Conservation (phyloP, 768 basidiomycete genomes). For the Lactifluus rugatus region DNA sequence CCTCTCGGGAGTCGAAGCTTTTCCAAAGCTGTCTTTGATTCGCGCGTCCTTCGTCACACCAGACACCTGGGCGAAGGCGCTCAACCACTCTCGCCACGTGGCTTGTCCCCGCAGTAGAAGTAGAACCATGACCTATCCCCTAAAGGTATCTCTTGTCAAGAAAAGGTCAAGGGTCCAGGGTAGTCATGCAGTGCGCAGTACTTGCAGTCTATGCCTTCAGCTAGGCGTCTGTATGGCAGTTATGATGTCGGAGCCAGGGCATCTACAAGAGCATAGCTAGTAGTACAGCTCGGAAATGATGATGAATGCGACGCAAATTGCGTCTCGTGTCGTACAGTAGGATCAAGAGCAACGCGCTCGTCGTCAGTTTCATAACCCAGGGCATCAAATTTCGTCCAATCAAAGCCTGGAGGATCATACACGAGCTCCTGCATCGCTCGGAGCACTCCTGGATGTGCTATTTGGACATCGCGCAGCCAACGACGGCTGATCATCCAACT, state of each 20-base stretch:
- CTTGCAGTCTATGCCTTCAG: background rate
- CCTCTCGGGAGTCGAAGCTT: no score
- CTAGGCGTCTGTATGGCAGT: background rate
- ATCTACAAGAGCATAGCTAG: conserved; percentile 26
- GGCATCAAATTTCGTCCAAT: conserved; percentile 38
- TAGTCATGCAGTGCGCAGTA: no score
- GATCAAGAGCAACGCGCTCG: conserved; percentile 19
- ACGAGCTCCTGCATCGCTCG: conserved; percentile 36
- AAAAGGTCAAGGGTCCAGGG: no score
- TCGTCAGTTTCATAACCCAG: conserved; percentile 53
- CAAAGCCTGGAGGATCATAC: conserved; percentile 38
- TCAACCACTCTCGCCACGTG: no score
- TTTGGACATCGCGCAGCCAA: conserved; percentile 42
- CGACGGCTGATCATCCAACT: conserved; percentile 70
- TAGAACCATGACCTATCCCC: background rate
- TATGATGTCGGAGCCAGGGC: conserved; percentile 22
- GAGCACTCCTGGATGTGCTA: conserved; percentile 39
- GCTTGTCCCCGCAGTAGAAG: background rate
- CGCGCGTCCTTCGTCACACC: background rate
- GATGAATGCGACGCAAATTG: conserved; percentile 15
- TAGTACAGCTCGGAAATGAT: conserved; percentile 6
- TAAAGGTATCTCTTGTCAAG: no score
- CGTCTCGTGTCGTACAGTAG: conserved; percentile 3
- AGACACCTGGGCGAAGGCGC: background rate
- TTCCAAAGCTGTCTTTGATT: no score